These are phyloP conservation scores for Cladorrhinum sp. DNA, from an alignment of 2,329 filamentous ascomycete genomes.

Conservation along the genomic window DNA sequence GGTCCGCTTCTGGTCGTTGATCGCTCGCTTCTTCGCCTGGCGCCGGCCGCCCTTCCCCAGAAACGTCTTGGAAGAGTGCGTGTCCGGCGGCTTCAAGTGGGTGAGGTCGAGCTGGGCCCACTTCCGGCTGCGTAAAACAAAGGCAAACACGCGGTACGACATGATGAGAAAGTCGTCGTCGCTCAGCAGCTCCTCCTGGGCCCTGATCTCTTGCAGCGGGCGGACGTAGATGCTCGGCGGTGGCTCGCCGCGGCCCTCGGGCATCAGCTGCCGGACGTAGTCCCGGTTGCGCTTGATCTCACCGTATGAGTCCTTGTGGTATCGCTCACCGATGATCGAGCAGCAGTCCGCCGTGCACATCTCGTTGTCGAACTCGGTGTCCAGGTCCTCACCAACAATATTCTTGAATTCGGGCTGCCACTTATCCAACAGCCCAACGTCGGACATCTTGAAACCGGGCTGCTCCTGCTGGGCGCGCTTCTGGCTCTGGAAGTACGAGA, in stretches of 20 bases:
- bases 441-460: no score
- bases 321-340: not conserved
- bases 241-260: slow-evolving; percentile 4
- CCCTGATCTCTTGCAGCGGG: slow-evolving; percentile 7
- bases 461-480: not conserved
- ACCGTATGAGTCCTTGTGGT: slow-evolving; percentile 12
- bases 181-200: not conserved
- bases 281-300: slow-evolving; percentile 12
- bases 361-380: not conserved
- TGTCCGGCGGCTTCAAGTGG: no score
- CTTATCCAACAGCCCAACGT: no score
- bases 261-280: slow-evolving; percentile 16
- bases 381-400: not conserved
- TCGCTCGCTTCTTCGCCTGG: no score
- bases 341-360: slow-evolving; percentile 15
- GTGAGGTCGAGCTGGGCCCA: slow-evolving; percentile 23
- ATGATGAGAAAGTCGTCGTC: slow-evolving; percentile 34
- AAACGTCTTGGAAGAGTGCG: no score
- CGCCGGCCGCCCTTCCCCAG: no score
- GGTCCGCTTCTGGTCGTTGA: no score
- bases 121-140: slow-evolving; percentile 33
- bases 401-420: no score
- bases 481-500: slow-evolving; percentile 12
- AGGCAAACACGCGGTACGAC: slow-evolving; percentile 34
- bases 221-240: slow-evolving; percentile 14